Percentiles rank a stretch among this genome's conserved stretches.
phyloP scores from a whole-genome alignment of 305 asterid genomes.

The Striga hermonthica region DNA sequence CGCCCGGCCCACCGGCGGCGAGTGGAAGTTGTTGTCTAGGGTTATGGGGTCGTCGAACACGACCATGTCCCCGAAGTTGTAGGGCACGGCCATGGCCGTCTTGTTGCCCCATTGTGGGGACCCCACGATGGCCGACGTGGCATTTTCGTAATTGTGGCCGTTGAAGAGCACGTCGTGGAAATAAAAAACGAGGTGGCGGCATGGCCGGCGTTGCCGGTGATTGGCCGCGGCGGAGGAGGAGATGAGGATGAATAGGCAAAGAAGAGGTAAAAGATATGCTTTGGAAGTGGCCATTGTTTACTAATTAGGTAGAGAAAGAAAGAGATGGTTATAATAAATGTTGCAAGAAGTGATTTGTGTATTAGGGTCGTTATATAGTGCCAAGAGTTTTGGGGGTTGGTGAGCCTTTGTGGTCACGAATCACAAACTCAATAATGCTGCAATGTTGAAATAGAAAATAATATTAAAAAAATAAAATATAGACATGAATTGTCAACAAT shows the following conservation, averaged over 20 bases:
- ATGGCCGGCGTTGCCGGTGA: background rate
- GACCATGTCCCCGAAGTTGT: slow-evolving; percentile 52
- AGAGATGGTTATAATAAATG: background rate
- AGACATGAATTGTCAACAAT: too few relatives aligned
- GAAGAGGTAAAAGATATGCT: background rate
- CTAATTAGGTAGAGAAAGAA: too few relatives aligned
- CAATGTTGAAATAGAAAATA: too few relatives aligned
- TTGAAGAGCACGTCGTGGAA: slow-evolving; percentile 59
- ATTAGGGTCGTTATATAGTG: background rate
- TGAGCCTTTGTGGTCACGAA: background rate
- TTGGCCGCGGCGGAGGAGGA: background rate
- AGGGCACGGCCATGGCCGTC: slow-evolving; percentile 38
- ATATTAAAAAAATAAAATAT: too few relatives aligned
- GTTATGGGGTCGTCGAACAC: slow-evolving; percentile 36
- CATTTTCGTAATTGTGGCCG: slow-evolving; percentile 48
- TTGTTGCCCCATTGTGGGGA: slow-evolving; percentile 53
- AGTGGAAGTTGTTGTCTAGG: background rate
- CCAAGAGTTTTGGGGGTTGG: background rate
- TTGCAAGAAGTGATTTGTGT: background rate
- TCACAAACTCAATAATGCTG: background rate
- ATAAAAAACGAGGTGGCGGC: slow-evolving; percentile 28
- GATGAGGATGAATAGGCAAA: background rate
- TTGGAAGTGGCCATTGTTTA: background rate
- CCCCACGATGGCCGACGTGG: slow-evolving; percentile 56
- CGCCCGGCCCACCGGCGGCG: slow-evolving; percentile 34